phyloP scores from a whole-genome alignment of 148 eudicot genomes.

The Cornus kousa region DNA sequence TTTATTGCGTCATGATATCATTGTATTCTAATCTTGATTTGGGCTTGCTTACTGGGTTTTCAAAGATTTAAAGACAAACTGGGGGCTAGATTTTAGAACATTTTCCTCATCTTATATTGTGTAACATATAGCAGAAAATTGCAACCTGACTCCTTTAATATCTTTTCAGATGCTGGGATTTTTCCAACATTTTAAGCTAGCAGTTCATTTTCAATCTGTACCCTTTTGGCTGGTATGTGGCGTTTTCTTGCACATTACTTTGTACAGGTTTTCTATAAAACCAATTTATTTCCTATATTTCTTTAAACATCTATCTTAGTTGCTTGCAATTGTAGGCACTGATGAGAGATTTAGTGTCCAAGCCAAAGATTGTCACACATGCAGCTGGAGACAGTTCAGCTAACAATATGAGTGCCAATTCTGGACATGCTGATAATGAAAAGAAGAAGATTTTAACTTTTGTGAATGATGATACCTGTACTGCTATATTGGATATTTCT shows the following conservation, averaged over 20 bases:
- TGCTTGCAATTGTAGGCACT: constrained; percentile 47
- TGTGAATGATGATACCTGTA: constrained; percentile 69
- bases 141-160: constrained; percentile 8
- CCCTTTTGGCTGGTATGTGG: constrained; percentile 90
- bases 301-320: constrained; percentile 13
- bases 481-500: constrained; percentile 61
- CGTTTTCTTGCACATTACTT: neutral
- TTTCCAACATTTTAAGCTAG: constrained; percentile 78
- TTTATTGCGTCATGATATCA: constrained; percentile 14
- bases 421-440: constrained; percentile 58
- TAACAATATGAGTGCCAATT: constrained; percentile 34
- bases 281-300: neutral
- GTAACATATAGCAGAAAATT: neutral
- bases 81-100: neutral
- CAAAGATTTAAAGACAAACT: neutral
- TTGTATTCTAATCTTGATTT: neutral
- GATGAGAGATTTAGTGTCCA: constrained; percentile 72
- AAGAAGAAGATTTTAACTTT: constrained; percentile 57
- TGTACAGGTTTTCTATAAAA: neutral
- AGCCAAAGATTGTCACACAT: constrained; percentile 55
- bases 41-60: neutral
- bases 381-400: constrained; percentile 40
- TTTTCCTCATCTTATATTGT: neutral
- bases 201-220: constrained; percentile 73
- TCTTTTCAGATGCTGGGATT: constrained; percentile 81